Percentiles rank a stretch among this genome's conserved stretches.
Conservation (phyloP, 805 yeast species). For the Yamadazyma insecticola region DNA sequence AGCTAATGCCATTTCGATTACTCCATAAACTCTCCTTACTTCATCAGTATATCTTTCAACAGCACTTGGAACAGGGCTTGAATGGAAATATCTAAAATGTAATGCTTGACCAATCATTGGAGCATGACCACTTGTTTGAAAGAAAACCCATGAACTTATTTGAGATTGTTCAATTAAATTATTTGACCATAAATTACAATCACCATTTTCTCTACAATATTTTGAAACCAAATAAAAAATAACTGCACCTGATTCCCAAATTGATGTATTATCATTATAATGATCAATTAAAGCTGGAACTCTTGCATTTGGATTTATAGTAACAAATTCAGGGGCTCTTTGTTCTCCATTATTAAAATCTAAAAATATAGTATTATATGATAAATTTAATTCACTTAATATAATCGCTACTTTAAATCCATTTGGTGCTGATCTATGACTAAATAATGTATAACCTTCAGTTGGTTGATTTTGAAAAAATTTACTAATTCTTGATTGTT, state of each 20-base stretch:
- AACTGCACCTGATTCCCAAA: constrained; percentile 96
- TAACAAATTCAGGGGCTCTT: constrained; percentile 86
- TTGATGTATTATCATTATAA: constrained; percentile 66
- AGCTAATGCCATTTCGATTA: constrained; percentile 90
- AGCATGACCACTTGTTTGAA: constrained; percentile 95
- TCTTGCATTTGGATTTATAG: constrained; percentile 93
- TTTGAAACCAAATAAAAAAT: constrained; percentile 75
- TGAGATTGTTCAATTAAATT: constrained; percentile 77
- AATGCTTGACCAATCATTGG: constrained; percentile 99
- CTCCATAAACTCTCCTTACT: constrained; percentile 90
- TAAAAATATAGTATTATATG: constrained; percentile 74
- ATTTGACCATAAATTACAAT: constrained; percentile 75
- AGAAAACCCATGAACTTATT: constrained; percentile 84
- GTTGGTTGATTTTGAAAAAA: constrained; percentile 74
- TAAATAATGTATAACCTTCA: constrained; percentile 79
- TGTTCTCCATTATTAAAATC: constrained; percentile 90
- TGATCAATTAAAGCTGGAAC: constrained; percentile 95
- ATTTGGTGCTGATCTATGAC: constrained; percentile 87
- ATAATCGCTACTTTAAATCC: constrained; percentile 95
- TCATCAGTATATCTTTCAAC: constrained; percentile 89
- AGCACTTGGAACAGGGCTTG: constrained; percentile 80
- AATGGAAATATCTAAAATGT: constrained; percentile 88
- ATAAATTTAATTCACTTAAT: constrained; percentile 73
- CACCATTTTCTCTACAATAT: constrained; percentile 56
- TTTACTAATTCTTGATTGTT: constrained; percentile 57